Conservation (phyloP, 2,329 filamentous ascomycete genomes). For the Fusarium brachygibbosum region DNA sequence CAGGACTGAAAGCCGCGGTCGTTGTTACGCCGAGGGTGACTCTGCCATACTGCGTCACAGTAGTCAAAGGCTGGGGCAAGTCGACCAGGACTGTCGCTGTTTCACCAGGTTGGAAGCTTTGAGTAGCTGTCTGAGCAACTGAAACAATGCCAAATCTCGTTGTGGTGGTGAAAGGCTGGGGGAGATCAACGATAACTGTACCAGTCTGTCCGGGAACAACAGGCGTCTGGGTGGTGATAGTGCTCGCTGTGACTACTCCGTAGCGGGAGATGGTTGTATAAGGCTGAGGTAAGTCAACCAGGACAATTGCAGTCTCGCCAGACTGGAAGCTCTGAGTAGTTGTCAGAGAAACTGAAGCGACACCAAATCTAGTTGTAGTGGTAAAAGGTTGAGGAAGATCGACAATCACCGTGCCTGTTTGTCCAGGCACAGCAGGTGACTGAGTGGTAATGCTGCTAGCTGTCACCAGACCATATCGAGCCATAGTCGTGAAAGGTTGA, state of each 20-base stretch:
- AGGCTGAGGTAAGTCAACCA: background rate
- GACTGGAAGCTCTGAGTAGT: background rate
- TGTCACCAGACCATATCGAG: background rate
- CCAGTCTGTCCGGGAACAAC: background rate
- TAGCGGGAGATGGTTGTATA: background rate
- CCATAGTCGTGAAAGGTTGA: background rate
- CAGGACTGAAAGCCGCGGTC: background rate
- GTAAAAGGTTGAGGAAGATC: conserved; percentile 1
- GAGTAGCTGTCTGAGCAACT: background rate
- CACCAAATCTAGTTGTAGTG: background rate
- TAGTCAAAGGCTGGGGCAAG: background rate
- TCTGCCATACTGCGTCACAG: background rate
- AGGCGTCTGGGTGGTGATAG: background rate
- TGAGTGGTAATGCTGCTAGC: background rate
- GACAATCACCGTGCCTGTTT: background rate
- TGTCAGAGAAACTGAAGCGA: background rate
- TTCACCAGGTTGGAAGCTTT: background rate
- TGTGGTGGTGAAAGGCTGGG: background rate
- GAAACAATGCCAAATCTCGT: background rate
- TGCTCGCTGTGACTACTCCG: background rate
- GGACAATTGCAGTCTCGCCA: background rate
- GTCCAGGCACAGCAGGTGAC: background rate
- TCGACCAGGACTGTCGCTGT: background rate
- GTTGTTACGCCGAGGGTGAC: background rate
- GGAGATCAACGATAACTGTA: background rate